Percentiles rank a stretch among this genome's conserved stretches.
phyloP scores from a whole-genome alignment of 2,329 filamentous ascomycete species.

The Rachicladosporium sp. region DNA sequence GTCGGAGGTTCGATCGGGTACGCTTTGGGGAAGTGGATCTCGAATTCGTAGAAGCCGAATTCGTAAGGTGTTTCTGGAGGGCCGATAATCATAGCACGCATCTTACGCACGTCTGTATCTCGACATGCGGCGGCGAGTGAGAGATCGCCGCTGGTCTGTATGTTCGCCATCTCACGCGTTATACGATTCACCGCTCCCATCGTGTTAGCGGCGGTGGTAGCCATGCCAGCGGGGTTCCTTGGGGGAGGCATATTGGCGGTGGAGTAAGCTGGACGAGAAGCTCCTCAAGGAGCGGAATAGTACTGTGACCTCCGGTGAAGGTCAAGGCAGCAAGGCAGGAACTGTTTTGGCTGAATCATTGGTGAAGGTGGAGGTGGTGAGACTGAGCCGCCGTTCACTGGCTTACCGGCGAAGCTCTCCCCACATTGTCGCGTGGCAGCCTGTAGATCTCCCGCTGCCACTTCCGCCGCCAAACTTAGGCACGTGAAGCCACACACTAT shows the following conservation, averaged over 20 bases:
- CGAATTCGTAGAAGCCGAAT: conserved; percentile 91
- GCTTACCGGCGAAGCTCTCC: too few relatives aligned
- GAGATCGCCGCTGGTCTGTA: conserved; percentile 72
- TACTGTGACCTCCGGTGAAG: too few relatives aligned
- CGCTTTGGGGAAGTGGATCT: conserved; percentile 41
- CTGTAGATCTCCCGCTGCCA: too few relatives aligned
- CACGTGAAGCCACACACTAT: too few relatives aligned
- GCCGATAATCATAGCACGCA: conserved; percentile 79
- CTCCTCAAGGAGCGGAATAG: too few relatives aligned
- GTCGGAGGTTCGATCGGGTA: conserved; percentile 59
- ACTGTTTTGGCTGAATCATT: background rate
- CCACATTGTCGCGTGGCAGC: too few relatives aligned
- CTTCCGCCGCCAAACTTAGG: too few relatives aligned
- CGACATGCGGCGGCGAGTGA: conserved; percentile 79
- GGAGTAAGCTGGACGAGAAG: too few relatives aligned
- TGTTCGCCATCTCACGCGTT: conserved; percentile 65
- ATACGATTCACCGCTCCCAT: conserved; percentile 19
- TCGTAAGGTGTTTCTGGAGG: conserved; percentile 93
- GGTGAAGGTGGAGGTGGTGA: background rate
- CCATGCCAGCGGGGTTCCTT: conserved; percentile 7
- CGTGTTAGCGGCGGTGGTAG: conserved; percentile 16
- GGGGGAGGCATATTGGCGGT: background rate
- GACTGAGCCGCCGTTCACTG: background rate
- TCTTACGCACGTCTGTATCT: conserved; percentile 77
- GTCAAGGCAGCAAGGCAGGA: too few relatives aligned